phyloP scores from a whole-genome alignment of 345 rosid species.

The Populus alba region DNA sequence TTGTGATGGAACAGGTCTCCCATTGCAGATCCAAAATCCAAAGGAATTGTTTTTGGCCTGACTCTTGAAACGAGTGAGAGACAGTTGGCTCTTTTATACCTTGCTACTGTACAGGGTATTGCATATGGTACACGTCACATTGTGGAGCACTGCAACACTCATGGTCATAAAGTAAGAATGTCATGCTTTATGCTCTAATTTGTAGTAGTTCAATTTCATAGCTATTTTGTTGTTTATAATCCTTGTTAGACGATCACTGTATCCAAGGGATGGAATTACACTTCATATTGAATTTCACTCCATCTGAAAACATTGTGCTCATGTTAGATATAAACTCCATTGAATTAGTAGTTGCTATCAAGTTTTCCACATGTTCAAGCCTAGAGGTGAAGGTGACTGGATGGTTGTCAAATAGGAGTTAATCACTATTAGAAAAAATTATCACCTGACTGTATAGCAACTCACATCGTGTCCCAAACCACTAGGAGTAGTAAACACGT shows the following conservation, averaged over 20 bases:
- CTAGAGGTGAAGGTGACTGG: neutral
- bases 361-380: neutral
- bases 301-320: too few species aligned
- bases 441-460: neutral
- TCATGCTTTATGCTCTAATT: neutral
- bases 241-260: neutral
- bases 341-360: too few species aligned
- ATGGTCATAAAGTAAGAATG: slow-evolving; percentile 77
- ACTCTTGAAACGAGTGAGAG: slow-evolving; percentile 81
- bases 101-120: slow-evolving; percentile 76
- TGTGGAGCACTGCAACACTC: slow-evolving; percentile 83
- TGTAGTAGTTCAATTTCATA: neutral
- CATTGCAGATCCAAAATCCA: slow-evolving; percentile 79
- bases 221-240: neutral
- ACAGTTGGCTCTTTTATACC: slow-evolving; percentile 79
- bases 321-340: too few species aligned
- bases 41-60: slow-evolving; percentile 77
- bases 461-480: neutral
- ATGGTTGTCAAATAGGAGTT: neutral
- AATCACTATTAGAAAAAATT: neutral
- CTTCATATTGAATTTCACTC: too few species aligned
- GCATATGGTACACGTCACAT: slow-evolving; percentile 95
- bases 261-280: too few species aligned
- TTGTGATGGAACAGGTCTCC: slow-evolving; percentile 70
- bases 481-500: neutral